Conservation (phyloP, 106 monocot genomes). For the Narthecium ossifragum region DNA sequence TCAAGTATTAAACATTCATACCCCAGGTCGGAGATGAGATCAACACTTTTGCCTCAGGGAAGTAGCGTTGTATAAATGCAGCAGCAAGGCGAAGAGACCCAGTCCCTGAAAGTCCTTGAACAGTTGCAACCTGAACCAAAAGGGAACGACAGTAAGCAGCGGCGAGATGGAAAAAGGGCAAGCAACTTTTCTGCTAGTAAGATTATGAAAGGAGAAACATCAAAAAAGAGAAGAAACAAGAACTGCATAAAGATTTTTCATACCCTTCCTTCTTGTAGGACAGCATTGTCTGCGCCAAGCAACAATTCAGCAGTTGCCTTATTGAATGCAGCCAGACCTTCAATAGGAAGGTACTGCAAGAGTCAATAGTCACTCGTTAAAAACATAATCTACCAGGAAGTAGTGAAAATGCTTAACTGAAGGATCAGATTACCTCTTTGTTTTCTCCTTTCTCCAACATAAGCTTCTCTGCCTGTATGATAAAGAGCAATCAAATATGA, state of each 20-base stretch:
- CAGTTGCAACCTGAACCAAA: constrained; percentile 69
- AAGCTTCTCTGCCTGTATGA: constrained; percentile 77
- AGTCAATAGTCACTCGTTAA: constrained; percentile 4
- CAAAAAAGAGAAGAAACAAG: constrained; percentile 2
- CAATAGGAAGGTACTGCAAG: constrained; percentile 97
- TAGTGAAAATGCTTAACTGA: neutral
- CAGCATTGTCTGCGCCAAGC: constrained; percentile 79
- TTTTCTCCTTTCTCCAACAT: constrained; percentile 95
- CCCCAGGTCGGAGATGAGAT: constrained; percentile 99
- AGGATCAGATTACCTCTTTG: constrained; percentile 63
- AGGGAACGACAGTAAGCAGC: neutral
- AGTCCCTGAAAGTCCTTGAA: constrained; percentile 97
- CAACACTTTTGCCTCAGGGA: constrained; percentile 87
- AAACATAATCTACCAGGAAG: neutral
- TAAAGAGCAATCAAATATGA: no score
- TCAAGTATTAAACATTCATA: constrained; percentile 9
- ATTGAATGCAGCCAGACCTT: constrained; percentile 95
- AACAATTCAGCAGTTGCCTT: constrained; percentile 88
- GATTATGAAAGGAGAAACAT: neutral
- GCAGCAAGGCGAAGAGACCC: constrained; percentile 99
- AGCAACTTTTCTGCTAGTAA: no score
- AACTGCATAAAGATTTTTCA: neutral
- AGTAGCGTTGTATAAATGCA: constrained; percentile 98
- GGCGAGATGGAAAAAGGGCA: no score
- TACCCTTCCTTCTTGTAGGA: constrained; percentile 66